These are phyloP conservation scores for Irpex sp. DNA, from an alignment of 1,284 basidiomycete genomes.

Conservation along the genomic window DNA sequence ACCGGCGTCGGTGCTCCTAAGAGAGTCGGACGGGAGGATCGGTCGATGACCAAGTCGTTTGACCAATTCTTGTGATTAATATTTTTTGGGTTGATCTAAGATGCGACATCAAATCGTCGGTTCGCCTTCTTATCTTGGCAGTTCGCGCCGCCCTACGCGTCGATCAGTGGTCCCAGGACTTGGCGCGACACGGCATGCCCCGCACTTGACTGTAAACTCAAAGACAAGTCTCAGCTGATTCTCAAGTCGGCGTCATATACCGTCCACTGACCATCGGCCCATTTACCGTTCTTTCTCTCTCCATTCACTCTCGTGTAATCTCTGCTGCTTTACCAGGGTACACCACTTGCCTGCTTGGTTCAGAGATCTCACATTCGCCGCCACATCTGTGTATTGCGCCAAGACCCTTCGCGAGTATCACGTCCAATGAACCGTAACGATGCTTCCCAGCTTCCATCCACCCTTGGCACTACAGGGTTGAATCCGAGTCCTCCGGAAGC, in stretches of 20 bases:
- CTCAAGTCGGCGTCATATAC: not conserved
- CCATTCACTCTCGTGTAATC: not conserved
- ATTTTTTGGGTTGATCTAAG: not conserved
- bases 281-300: not conserved
- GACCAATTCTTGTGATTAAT: not conserved
- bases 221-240: not conserved
- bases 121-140: not conserved
- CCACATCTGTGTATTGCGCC: constrained; percentile 1
- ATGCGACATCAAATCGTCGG: not conserved
- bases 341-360: not conserved
- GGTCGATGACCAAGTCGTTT: not conserved
- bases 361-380: not conserved
- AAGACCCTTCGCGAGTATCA: not conserved
- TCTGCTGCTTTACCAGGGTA: not conserved
- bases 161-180: not conserved
- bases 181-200: too few relatives aligned
- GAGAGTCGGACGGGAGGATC: not conserved
- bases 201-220: too few relatives aligned
- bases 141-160: not conserved
- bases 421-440: not conserved
- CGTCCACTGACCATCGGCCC: not conserved
- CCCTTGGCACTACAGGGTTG: constrained; percentile 9
- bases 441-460: constrained; percentile 7
- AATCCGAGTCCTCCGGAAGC: constrained; percentile 45
- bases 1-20: not conserved